Percentiles rank a stretch among this genome's conserved stretches.
Conservation (phyloP, 345 rosid genomes). For the Aquilaria malaccensis region DNA sequence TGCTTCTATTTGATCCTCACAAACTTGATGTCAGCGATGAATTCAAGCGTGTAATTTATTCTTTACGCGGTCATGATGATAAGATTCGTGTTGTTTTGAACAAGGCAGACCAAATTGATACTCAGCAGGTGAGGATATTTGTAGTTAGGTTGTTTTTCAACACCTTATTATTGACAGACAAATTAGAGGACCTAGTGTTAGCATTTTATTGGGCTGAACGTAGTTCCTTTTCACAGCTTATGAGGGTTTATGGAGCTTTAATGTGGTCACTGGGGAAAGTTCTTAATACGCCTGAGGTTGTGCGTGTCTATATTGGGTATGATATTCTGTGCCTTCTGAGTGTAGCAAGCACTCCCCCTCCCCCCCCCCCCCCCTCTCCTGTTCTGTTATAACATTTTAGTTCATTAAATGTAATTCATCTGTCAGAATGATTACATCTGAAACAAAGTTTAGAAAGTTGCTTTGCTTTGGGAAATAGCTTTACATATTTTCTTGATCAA, state of each 20-base stretch:
- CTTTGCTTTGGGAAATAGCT: background rate
- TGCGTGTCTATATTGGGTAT: constrained; percentile 94
- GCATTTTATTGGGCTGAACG: constrained; percentile 9
- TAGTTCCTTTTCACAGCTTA: constrained; percentile 42
- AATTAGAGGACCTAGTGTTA: background rate
- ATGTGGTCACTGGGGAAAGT: constrained; percentile 99
- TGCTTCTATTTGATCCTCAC: constrained; percentile 95
- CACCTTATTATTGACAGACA: background rate
- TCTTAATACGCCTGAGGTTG: constrained; percentile 88
- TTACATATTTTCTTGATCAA: background rate
- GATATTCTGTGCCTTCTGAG: constrained; percentile 2
- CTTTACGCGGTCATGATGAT: constrained; percentile 94
- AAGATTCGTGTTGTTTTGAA: constrained; percentile 94
- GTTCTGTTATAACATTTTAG: too few species aligned
- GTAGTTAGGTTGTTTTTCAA: background rate
- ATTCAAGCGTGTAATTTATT: constrained; percentile 92
- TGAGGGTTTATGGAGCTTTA: constrained; percentile 98
- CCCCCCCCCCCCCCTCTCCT: too few species aligned
- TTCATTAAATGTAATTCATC: too few species aligned
- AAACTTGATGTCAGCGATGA: constrained; percentile 94
- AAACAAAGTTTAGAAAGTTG: background rate
- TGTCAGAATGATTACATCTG: too few species aligned
- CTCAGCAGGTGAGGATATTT: constrained; percentile 61
- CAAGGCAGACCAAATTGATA: constrained; percentile 94
- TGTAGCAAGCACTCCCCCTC: too few species aligned